Evolutionary conservation across 2,329 filamentous ascomycete genomes (phyloP).

Genomic region (Claviceps sp.): DNA sequence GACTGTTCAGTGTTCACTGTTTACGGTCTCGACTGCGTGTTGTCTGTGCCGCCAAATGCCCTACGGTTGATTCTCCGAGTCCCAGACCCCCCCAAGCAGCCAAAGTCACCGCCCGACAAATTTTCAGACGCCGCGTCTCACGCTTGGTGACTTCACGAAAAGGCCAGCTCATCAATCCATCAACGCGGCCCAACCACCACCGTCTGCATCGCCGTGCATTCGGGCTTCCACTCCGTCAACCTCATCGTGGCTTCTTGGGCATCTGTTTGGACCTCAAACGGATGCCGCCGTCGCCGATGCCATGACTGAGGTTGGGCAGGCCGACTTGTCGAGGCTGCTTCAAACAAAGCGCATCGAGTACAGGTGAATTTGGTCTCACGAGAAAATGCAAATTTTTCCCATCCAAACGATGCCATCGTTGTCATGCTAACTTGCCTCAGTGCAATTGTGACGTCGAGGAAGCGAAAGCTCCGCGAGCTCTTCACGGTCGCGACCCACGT

Average conservation of each 20-base stretch:
- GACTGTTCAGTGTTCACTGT: too few relatives aligned
- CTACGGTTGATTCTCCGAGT: background rate
- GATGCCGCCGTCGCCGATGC: conserved; percentile 56
- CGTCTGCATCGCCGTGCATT: conserved; percentile 18
- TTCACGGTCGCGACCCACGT: conserved; percentile 65
- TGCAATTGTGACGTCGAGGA: conserved; percentile 68
- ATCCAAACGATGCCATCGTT: conserved; percentile 31
- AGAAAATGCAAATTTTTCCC: conserved; percentile 37
- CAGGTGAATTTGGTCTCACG: conserved; percentile 35
- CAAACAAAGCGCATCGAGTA: conserved; percentile 50
- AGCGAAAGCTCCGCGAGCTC: conserved; percentile 81
- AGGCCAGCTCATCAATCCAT: conserved; percentile 16
- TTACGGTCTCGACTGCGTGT: too few relatives aligned
- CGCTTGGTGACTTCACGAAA: conserved; percentile 14
- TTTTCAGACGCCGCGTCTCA: conserved; percentile 18
- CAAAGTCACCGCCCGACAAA: conserved; percentile 16
- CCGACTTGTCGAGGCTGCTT: conserved; percentile 53
- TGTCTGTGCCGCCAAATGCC: too few relatives aligned
- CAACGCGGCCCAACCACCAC: conserved; percentile 16
- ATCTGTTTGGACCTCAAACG: conserved; percentile 53
- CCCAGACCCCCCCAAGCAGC: background rate
- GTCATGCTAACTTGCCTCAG: conserved; percentile 35
- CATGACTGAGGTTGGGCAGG: conserved; percentile 57
- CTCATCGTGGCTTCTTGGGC: conserved; percentile 16
- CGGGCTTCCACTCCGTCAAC: conserved; percentile 17